Percentiles rank a stretch among this genome's conserved stretches.
Evolutionary conservation across 2,329 filamentous ascomycete genomes (phyloP).

Genomic region (Aspergillus ochraceoroseus): DNA sequence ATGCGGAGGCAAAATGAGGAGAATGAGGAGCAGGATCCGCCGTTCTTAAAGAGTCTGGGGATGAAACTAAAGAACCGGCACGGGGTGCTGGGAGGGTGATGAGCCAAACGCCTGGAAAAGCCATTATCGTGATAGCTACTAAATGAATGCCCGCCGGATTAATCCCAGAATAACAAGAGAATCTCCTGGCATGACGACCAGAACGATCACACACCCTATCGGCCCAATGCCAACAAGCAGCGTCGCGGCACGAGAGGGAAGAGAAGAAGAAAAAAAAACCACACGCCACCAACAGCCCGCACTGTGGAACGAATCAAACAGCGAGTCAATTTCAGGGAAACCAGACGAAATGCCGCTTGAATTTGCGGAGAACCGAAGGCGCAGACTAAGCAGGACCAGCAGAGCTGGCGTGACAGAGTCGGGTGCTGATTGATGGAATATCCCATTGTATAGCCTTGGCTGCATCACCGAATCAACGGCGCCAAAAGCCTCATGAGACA

Average conservation of each 20-base stretch:
- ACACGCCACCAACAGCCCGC: slow-evolving; percentile 4
- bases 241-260: no score
- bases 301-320: slow-evolving; percentile 9
- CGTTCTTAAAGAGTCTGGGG: slow-evolving; percentile 24
- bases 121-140: not conserved
- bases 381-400: slow-evolving; percentile 4
- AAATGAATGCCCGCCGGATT: slow-evolving; percentile 12
- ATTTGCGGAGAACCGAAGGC: slow-evolving; percentile 15
- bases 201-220: not conserved
- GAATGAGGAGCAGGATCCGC: slow-evolving; percentile 18
- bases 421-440: slow-evolving; percentile 25
- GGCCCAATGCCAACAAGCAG: not conserved
- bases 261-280: not conserved
- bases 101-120: slow-evolving; percentile 1
- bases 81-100: slow-evolving; percentile 6
- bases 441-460: slow-evolving; percentile 16
- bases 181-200: not conserved
- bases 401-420: slow-evolving; percentile 2
- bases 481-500: slow-evolving; percentile 6
- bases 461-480: slow-evolving; percentile 17
- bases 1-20: slow-evolving; percentile 17
- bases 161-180: slow-evolving; percentile 8
- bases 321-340: not conserved
- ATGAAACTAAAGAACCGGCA: slow-evolving; percentile 19
- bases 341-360: slow-evolving; percentile 12